Base-by-base conservation (phyloP, 495 filamentous ascomycete genomes). In the Patellaria atrata region DNA sequence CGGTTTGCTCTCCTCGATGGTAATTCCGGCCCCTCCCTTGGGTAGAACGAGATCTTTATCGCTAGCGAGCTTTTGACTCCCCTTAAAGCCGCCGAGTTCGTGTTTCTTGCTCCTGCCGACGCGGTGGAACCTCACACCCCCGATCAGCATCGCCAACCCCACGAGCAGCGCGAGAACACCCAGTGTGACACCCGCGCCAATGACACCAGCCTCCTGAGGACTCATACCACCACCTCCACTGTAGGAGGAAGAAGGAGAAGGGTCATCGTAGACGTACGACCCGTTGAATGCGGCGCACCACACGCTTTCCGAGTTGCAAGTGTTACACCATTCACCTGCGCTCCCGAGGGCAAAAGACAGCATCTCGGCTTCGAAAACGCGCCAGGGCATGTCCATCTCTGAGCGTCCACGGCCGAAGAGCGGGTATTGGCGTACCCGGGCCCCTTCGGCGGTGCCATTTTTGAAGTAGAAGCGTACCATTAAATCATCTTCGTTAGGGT, bases 401-500 rank as follows among this genome's bases (percentile, higher is more conserved):
- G 58, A 64, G 10, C 64, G 65, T 5, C 53, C 49, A 33, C 37
- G 41, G 30, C 34, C 35, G 40, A 92, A 87, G 10, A 92, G 61
- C 0, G 79, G 70, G 52, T 71, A 85, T 5, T 63, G 42, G 3
- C 47, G 51, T 13, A 75, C 63, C 4, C 20, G 17, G 19, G 9
- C 18, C 15, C 8, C 12, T 4, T 58, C 50, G 47, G 12, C 33
- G 3, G 44, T 50, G 30, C 78, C 79, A 51, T 92, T 92, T 38
- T 71, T 68, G 56, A 85, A 72, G 14, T 76, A 60, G 59, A 87
- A 84, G 24, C 81, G 74, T n/a, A 92, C 73, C 43, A 60, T 71
- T 31, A 89, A 65, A 24, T 80, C 62, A 16, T 66, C 56, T 1
- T 10, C 9, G 26, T 42, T 17, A 32, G 54, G 37, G 25, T 44